Percentiles rank a stretch among this genome's conserved stretches.
Evolutionary conservation across 805 yeast species (phyloP).

Genomic region (Candida silvicultrix): DNA sequence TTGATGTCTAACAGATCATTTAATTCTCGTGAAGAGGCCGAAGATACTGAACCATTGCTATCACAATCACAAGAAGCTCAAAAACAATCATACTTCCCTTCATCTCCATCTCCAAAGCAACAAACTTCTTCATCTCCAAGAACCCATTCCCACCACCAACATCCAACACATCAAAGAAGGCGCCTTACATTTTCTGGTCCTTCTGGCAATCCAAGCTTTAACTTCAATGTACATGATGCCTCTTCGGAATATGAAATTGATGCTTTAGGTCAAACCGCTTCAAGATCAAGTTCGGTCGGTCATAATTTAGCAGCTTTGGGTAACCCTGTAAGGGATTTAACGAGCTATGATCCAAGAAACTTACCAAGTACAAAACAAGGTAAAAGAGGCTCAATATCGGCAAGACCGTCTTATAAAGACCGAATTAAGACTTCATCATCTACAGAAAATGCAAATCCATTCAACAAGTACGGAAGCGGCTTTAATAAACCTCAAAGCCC

Average conservation of each 20-base stretch:
- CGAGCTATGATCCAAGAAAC: conserved; percentile 11
- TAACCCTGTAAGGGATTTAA: conserved; percentile 5
- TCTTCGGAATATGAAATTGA: conserved; percentile 2
- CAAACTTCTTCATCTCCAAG: background rate
- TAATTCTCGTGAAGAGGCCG: background rate
- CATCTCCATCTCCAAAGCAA: background rate
- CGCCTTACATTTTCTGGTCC: conserved; percentile 5
- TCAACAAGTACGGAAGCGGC: background rate
- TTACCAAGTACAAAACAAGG: conserved; percentile 1
- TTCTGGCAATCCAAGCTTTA: background rate
- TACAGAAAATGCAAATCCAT: background rate
- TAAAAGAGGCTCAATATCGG: background rate
- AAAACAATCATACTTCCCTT: background rate
- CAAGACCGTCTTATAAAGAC: background rate
- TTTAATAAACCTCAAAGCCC: conserved; percentile 5
- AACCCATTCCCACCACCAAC: background rate
- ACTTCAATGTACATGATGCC: background rate
- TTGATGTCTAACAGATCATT: background rate
- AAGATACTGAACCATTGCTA: background rate
- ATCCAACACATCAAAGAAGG: background rate
- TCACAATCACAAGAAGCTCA: background rate
- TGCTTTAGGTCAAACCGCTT: conserved; percentile 5
- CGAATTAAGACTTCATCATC: conserved; percentile 5
- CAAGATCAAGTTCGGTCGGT: conserved; percentile 4
- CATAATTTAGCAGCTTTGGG: background rate